Evolutionary conservation across 73 alveolate species (phyloP), one percentile per base, ranked within the genome.

Genomic region (Halteria grandinella): DNA sequence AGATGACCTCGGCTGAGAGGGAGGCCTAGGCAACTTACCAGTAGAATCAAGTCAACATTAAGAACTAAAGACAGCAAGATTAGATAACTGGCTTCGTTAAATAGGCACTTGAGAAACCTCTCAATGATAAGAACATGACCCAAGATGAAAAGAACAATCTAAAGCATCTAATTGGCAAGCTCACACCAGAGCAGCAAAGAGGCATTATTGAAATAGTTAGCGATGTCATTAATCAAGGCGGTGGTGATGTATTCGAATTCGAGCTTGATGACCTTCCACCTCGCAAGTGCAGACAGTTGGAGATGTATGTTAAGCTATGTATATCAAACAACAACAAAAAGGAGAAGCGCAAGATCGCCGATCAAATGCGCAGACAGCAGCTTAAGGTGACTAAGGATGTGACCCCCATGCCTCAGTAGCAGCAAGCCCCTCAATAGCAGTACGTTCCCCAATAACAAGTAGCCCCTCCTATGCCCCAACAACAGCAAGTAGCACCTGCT

Each of bases 201-300:
- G 86, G 86, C 0, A 73, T 73, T 15, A 66, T 73, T 14, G 62
- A 73, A n/a, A 73, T 73, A 0, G 43, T 73, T 6, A 41, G 31
- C 17, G 78, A 41, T 17, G 4, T 37, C 24, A 27, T 62, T 12
- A 41, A n/a, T 62, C 37, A 73, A n/a, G 44, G 25, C 45, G 55
- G 55, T 59, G 24, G 25, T 73, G 79, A 73, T 21, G 62, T 58
- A 18, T 73, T 73, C 31, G 86, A 73, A 37, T 73, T 73, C 36
- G 79, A 73, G 40, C 29, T 73, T 3, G 86, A 73, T 37, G n/a
- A 59, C 17, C 44, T 73, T 20, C 64, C 86, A 29, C 7, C 6
- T 37, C 51, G 66, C 15, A 73, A 58, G 32, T 73, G 86, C 44
- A 73, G 86, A 73, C 79, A 73, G 29, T 47, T 73, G 23, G 86